These are phyloP conservation scores for Pythium folliculosum DNA, from an alignment of 352 stramenopile genomes.

Conservation along the genomic window DNA sequence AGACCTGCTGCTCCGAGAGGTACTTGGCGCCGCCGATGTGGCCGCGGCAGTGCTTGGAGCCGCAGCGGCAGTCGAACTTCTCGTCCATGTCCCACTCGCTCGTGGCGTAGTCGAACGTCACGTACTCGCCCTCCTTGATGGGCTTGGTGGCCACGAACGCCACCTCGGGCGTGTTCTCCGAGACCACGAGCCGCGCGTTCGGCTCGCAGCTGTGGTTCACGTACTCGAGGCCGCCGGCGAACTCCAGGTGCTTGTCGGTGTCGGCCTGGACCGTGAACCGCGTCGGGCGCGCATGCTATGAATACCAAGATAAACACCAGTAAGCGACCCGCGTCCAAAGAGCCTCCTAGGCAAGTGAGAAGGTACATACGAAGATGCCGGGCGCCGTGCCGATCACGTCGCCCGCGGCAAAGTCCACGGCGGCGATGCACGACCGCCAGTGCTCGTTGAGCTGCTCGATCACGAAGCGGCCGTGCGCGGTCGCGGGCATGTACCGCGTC, in stretches of 20 bases:
- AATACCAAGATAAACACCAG: too few relatives aligned
- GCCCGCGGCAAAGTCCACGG: conserved; percentile 58
- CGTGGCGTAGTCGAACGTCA: conserved; percentile 89
- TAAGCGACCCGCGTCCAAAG: too few relatives aligned
- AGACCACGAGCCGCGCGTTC: conserved; percentile 81
- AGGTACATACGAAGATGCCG: conserved; percentile 74
- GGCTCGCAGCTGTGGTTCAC: conserved; percentile 89
- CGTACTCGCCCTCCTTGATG: conserved; percentile 72
- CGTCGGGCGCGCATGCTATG: conserved; percentile 62
- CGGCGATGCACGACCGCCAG: conserved; percentile 74
- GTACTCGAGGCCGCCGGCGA: conserved; percentile 81
- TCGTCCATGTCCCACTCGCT: conserved; percentile 93
- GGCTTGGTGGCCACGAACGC: conserved; percentile 77
- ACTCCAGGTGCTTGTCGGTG: conserved; percentile 79
- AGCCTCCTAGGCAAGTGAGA: neutral
- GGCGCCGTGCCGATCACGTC: conserved; percentile 72
- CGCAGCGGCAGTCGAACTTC: conserved; percentile 87
- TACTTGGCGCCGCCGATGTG: conserved; percentile 85
- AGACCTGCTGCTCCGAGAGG: conserved; percentile 58
- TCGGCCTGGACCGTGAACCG: conserved; percentile 86
- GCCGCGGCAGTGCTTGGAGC: conserved; percentile 54
- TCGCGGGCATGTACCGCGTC: conserved; percentile 58
- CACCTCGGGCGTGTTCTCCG: conserved; percentile 67
- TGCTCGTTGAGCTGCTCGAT: conserved; percentile 74
- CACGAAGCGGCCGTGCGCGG: conserved; percentile 63